Base-by-base conservation (phyloP, 2,329 filamentous ascomycete species). In the Ophiostoma sp. region DNA sequence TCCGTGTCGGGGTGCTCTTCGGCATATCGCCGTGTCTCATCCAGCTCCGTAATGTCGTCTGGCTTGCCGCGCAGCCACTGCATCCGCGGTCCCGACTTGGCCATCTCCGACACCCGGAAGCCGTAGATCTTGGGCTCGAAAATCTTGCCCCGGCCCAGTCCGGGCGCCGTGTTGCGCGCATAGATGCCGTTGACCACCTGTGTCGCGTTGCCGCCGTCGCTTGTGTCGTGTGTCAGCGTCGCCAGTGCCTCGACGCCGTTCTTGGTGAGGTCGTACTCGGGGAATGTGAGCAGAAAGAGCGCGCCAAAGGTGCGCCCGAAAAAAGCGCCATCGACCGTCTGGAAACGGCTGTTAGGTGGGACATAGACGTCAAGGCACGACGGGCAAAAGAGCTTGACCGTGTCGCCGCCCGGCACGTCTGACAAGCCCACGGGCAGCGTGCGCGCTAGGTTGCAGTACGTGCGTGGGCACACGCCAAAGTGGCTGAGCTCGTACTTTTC, bases 401-500 rank as follows among this genome's bases (percentile, higher is more conserved):
- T 99, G 77, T 99, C 94, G 79, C 96, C 91, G 74, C 95, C 95
- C 0, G 95, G 94, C 67, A 94, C 95, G 80, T 99, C 95, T 71
- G 93, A 96, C 72, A 95, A 87, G 52, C 95, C 95, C 27, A 99
- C 94, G 1, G 95, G 95, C 5, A 99, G 86, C 17, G 96, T 95
- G 76, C 94, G 90, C 74, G 93, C 91, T 72, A 91, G 90, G 76
- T 93, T 91, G 84, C 95, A 99, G 80, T 94, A 89, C 71, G 94
- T 96, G 72, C 95, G 88, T n/a, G 95, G 95, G 79, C 95, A 99
- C 75, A 90, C 89, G 69, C 95, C 95, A 78, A 99, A 99, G 82
- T 99, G 94, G 72, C 94, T 91, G 67, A 96, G 86, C 80, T 98
- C 94, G 83, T 98, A 99, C 80, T 99, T 99, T 80, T 99, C 95